These are phyloP conservation scores for Heliamphora pulchella DNA, from an alignment of 179 eudicot species.

Conservation along the genomic window DNA sequence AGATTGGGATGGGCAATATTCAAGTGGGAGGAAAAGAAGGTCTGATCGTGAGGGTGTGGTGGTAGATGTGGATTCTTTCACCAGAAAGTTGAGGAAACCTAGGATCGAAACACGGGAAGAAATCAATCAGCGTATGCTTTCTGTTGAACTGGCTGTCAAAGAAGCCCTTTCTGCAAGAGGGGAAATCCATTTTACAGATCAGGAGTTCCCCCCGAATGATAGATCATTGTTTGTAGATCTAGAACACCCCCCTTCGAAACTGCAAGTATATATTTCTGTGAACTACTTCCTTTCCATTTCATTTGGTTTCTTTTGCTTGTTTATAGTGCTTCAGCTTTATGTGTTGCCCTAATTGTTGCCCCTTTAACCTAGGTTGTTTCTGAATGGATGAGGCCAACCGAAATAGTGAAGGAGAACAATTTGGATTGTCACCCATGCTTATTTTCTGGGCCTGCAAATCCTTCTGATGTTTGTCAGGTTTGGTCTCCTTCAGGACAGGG, in stretches of 20 bases:
- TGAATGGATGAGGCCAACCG: constrained; percentile 82
- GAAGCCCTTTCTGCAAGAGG: constrained; percentile 91
- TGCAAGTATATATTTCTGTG: constrained; percentile 46
- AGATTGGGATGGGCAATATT: constrained; percentile 98
- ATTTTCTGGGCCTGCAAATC: constrained; percentile 78
- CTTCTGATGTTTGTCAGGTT: constrained; percentile 99
- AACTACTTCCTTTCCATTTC: constrained; percentile 2
- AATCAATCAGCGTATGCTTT: constrained; percentile 81
- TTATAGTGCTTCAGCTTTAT: background rate
- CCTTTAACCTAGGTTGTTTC: constrained; percentile 62
- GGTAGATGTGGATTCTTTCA: constrained; percentile 81
- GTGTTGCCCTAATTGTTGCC: constrained; percentile 14
- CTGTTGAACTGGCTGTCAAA: constrained; percentile 93
- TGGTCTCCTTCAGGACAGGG: constrained; percentile 13
- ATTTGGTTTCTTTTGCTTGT: constrained; percentile 12
- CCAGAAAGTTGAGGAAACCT: constrained; percentile 77
- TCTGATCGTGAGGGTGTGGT: constrained; percentile 71
- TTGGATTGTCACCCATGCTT: constrained; percentile 67
- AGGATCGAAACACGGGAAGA: constrained; percentile 82
- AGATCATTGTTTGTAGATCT: constrained; percentile 82
- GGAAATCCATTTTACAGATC: constrained; percentile 81
- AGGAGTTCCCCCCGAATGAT: constrained; percentile 86
- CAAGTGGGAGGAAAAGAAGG: constrained; percentile 93
- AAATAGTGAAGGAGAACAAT: constrained; percentile 65
- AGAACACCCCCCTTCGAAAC: constrained; percentile 64